Base-by-base conservation (phyloP, 2,329 filamentous ascomycete species). In the Rachicladosporium sp. region DNA sequence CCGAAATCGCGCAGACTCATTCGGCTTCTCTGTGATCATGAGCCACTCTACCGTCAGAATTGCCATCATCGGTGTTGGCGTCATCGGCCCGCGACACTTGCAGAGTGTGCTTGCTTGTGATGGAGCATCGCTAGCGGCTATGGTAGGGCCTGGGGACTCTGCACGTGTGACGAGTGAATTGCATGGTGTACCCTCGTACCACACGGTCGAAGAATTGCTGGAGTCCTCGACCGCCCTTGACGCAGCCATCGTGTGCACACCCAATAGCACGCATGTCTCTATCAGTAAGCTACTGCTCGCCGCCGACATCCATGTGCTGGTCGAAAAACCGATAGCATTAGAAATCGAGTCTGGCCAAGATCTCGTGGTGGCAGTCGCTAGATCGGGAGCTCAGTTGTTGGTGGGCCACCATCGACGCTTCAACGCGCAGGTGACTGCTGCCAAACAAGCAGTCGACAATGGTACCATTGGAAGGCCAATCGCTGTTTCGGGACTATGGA, bases 371-470 rank as follows among this genome's bases (percentile, higher is more conserved):
- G 47, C 49, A 29, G 58, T 54, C 2, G 35, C 46, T 11, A 13
- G 31, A 11, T 31, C 33, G 4, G 7, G 7, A 27, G 49, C 45
- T 8, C 54, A 66, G n/a, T 55, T 71, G 1, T 57, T 76, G 1
- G 69, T 74, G 1, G 74, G 73, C 5, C 73, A 78, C 45, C 74
- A 78, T 49, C 63, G 74, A 7, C 65, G 74, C 2, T 78, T 78
- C 58, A 76, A 78, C 48, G 68, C 68, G 0, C 75, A 72, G 50
- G 64, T 74, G 4, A 54, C 64, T 4, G 61, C 67, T 2, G 61
- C 71, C 0, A 75, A 74, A 44, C 46, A 63, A 9, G 55, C 64
- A 1, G 46, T 77, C 1, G 46, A 53, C 0, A 50, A 58, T 0
- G 58, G 60, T 0, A 53, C 53, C 0, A 58, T 77, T 0, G 74